Base-by-base conservation (phyloP, 2,329 filamentous ascomycete species). In the Tolypocladium sp. region DNA sequence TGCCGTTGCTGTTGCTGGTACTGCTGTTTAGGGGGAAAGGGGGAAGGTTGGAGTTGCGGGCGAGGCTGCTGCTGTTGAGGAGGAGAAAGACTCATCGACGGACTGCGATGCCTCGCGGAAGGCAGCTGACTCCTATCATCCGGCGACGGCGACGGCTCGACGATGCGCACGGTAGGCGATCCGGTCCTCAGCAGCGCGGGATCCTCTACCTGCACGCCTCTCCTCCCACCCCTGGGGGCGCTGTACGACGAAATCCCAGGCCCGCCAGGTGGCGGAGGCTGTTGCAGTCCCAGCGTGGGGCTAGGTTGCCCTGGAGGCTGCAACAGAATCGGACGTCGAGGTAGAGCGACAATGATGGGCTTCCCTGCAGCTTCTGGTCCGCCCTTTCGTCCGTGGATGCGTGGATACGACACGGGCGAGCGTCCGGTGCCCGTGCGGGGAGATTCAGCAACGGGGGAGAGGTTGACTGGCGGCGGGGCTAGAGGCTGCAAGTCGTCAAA, bases 391-490 rank as follows among this genome's bases (percentile, higher is more conserved):
- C 63, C 65, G 2, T 61, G 65, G 38, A 73, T 74, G 55, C 60
- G 66, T 15, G 73, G 73, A 22, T 73, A 68, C 4, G 64, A 61
- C 13, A 66, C 71, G 17, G 71, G 71, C 40, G 73, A 71, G 20
- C 68, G 68, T 27, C 71, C 66, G 40, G 65, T 64, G 49, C 57
- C 63, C 9, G 71, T 69, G 17, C 68, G 67, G 3, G 78, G 79
- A 0, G 77, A 80, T 64, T 83, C 80, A 15, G 70, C 70, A 7
- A 83, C 79, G 1, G 80, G 80, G 0, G 80, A 80, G 5, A 82
- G 71, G 52, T 71, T 74, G 58, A 61, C 67, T 57, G 60, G 69
- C 56, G 59, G 59, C 30, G 66, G 63, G 10, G 64, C 61, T 22
- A 62, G 63, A 1, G 64, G 61, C 8, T 64, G 57, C 5, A 61